Percentiles rank a stretch among this genome's conserved stretches.
These are phyloP conservation scores for Tylopilus sp. DNA, from an alignment of 1,284 basidiomycete genomes.

Conservation along the genomic window DNA sequence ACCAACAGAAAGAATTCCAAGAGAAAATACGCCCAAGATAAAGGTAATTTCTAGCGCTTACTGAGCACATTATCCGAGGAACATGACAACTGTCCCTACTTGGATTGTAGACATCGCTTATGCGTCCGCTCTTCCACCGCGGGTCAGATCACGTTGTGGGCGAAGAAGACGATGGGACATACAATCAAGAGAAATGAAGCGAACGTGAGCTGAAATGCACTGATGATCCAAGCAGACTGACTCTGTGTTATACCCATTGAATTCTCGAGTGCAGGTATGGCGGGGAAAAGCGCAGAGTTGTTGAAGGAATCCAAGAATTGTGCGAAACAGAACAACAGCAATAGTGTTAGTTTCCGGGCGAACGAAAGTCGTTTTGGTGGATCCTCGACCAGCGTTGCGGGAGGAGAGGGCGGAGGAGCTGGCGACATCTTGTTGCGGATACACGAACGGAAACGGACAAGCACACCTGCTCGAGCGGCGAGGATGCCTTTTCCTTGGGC, in stretches of 20 bases:
- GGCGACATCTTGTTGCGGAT: conserved; percentile 20
- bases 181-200: conserved; percentile 55
- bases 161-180: conserved; percentile 35
- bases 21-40: conserved; percentile 42
- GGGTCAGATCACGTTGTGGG: conserved; percentile 19
- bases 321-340: conserved; percentile 57
- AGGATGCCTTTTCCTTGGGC: too few relatives aligned
- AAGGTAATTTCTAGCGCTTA: conserved; percentile 34
- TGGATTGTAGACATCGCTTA: conserved; percentile 44
- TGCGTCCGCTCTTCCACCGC: conserved; percentile 40
- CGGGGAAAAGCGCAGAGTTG: conserved; percentile 59
- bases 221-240: conserved; percentile 48
- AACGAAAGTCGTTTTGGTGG: conserved; percentile 26
- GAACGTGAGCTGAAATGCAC: conserved; percentile 56
- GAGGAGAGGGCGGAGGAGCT: conserved; percentile 18
- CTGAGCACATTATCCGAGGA: background rate
- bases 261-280: conserved; percentile 46
- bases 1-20: conserved; percentile 52
- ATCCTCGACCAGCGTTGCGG: conserved; percentile 39
- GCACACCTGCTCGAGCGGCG: background rate
- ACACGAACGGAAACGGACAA: background rate
- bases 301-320: conserved; percentile 62
- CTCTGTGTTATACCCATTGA: conserved; percentile 71
- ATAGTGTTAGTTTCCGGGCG: conserved; percentile 45
- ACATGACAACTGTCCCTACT: conserved; percentile 24